Evolutionary conservation across 192 early-diverging fungal genomes (phyloP).

Genomic region (Coemansia sp.): DNA sequence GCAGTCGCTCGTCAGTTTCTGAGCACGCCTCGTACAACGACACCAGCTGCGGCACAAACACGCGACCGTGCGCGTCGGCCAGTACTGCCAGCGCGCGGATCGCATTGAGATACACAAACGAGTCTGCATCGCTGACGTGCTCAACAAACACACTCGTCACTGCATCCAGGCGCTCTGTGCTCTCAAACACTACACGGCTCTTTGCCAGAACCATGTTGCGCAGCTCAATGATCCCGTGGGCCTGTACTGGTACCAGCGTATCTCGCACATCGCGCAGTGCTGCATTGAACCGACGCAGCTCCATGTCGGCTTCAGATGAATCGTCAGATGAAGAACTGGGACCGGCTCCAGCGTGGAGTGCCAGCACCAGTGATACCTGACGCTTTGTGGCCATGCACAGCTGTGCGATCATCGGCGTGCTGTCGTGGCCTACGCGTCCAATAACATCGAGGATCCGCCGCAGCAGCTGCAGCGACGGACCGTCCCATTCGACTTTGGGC

Average conservation of each 20-base stretch:
- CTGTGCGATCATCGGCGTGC: neutral
- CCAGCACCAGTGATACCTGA: constrained; percentile 39
- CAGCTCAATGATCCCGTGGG: constrained; percentile 81
- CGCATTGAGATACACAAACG: constrained; percentile 92
- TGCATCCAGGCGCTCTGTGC: constrained; percentile 59
- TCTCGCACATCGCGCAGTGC: constrained; percentile 77
- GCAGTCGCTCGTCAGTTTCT: constrained; percentile 67
- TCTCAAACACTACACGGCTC: constrained; percentile 57
- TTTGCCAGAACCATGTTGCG: constrained; percentile 75
- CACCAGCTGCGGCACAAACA: constrained; percentile 68
- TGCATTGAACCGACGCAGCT: constrained; percentile 62
- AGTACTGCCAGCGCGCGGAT: constrained; percentile 81
- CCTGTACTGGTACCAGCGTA: constrained; percentile 80
- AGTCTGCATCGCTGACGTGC: constrained; percentile 74
- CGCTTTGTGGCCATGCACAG: constrained; percentile 14
- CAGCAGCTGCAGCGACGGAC: constrained; percentile 18
- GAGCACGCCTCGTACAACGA: constrained; percentile 58
- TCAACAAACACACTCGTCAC: constrained; percentile 77
- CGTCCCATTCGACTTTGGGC: constrained; percentile 18
- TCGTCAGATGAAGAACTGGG: neutral
- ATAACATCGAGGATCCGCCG: constrained; percentile 24
- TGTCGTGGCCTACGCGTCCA: constrained; percentile 6
- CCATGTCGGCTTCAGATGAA: constrained; percentile 20
- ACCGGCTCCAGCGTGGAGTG: constrained; percentile 17
- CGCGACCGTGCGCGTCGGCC: constrained; percentile 75